These are phyloP conservation scores for Pinus taeda DNA, from an alignment of 75 land plant genomes.

Conservation along the genomic window DNA sequence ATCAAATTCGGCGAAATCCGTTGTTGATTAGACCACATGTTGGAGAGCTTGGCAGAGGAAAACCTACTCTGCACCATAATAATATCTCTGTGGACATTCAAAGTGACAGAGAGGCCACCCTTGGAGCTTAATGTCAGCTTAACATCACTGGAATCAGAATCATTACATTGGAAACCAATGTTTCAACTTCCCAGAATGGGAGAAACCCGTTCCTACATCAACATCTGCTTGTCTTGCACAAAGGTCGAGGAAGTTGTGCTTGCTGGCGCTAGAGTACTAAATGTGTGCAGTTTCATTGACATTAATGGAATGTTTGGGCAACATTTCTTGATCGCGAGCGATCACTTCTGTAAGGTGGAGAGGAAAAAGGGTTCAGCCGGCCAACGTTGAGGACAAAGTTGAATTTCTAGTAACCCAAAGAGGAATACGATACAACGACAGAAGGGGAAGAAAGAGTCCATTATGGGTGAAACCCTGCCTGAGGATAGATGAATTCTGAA, in stretches of 20 bases:
- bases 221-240: constrained; percentile 41
- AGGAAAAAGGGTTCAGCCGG: constrained; percentile 64
- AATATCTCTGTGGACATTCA: constrained; percentile 72
- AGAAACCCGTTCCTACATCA: constrained; percentile 52
- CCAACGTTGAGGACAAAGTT: constrained; percentile 73
- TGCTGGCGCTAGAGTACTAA: background rate
- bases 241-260: background rate
- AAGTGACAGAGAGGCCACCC: constrained; percentile 63
- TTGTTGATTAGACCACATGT: constrained; percentile 65
- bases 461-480: too few relatives aligned
- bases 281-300: background rate
- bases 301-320: constrained; percentile 1
- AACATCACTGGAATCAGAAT: constrained; percentile 56
- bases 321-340: constrained; percentile 76
- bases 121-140: constrained; percentile 66
- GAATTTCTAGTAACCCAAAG: constrained; percentile 17
- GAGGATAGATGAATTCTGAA: too few relatives aligned
- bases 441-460: too few relatives aligned
- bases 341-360: constrained; percentile 89
- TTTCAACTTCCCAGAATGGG: constrained; percentile 44
- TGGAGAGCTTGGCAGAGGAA: constrained; percentile 78
- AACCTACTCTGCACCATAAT: constrained; percentile 72
- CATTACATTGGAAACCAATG: constrained; percentile 79
- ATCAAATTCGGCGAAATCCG: constrained; percentile 34
- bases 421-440: too few relatives aligned